These are phyloP conservation scores for Hibiscus mutabilis DNA, from an alignment of 345 rosid genomes.

Conservation along the genomic window DNA sequence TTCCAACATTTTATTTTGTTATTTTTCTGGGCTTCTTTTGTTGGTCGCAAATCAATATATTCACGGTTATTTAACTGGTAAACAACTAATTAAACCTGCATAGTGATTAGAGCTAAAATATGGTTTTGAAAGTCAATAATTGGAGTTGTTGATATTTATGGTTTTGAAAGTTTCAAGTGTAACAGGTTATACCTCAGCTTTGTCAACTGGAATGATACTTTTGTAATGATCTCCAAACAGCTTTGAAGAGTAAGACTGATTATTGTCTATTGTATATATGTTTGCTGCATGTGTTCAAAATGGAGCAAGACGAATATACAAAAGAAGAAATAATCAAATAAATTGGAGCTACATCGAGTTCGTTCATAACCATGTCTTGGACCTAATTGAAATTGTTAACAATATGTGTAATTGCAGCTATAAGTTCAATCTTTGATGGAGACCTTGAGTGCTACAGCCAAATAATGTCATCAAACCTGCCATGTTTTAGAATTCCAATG, in stretches of 20 bases:
- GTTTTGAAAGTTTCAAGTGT: conserved; percentile 68
- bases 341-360: conserved; percentile 77
- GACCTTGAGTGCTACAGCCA: too few species aligned
- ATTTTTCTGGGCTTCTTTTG: too few species aligned
- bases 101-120: neutral
- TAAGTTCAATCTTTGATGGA: too few species aligned
- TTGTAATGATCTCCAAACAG: conserved; percentile 21
- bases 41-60: conserved; percentile 38
- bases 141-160: conserved; percentile 74
- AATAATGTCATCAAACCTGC: too few species aligned
- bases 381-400: conserved; percentile 66
- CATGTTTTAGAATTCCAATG: too few species aligned
- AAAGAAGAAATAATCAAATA: conserved; percentile 64
- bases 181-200: conserved; percentile 38
- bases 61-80: conserved; percentile 72
- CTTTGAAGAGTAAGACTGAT: conserved; percentile 45
- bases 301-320: conserved; percentile 77
- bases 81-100: conserved; percentile 13
- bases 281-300: conserved; percentile 66
- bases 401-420: too few species aligned
- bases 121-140: conserved; percentile 31
- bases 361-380: conserved; percentile 70
- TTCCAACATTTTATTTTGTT: too few species aligned
- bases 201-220: neutral
- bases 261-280: conserved; percentile 10